These are phyloP conservation scores for Platismatia glauca DNA, from an alignment of 495 filamentous ascomycete genomes.

Conservation along the genomic window DNA sequence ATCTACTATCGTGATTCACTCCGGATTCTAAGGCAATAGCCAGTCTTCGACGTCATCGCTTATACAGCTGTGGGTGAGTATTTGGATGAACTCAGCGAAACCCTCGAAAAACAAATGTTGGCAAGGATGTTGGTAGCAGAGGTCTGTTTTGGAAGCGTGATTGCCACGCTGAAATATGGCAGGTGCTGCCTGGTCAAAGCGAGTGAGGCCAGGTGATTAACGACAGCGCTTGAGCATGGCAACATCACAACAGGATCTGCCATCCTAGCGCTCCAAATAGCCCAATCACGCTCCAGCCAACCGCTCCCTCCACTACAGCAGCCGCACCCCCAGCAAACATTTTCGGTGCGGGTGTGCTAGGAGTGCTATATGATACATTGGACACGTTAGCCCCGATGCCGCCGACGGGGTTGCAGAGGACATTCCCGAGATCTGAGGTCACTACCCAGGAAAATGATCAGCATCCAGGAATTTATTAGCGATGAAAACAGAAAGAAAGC, in stretches of 20 bases:
- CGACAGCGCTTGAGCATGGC: background rate
- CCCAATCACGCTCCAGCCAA: background rate
- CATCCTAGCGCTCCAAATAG: background rate
- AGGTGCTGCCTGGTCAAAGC: too few relatives aligned
- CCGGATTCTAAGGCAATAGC: too few relatives aligned
- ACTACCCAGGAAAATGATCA: background rate
- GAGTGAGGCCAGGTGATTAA: too few relatives aligned
- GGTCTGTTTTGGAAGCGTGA: too few relatives aligned
- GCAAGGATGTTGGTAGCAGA: too few relatives aligned
- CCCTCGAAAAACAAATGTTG: too few relatives aligned
- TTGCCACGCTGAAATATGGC: too few relatives aligned
- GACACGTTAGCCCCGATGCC: background rate
- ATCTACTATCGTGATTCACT: too few relatives aligned
- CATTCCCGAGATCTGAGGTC: background rate
- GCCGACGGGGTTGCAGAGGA: background rate
- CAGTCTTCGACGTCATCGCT: too few relatives aligned
- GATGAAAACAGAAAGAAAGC: background rate
- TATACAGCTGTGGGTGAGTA: too few relatives aligned
- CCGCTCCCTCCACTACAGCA: background rate
- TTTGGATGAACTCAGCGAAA: too few relatives aligned
- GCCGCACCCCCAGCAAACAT: background rate
- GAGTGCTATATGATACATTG: background rate
- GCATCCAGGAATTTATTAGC: background rate
- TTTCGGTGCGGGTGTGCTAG: background rate
- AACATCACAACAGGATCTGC: background rate